A percentile compares a stretch with the other conserved stretches of the same genome.
Conservation (phyloP, 192 early-diverging fungal genomes). For the Entomortierella parvispora region DNA sequence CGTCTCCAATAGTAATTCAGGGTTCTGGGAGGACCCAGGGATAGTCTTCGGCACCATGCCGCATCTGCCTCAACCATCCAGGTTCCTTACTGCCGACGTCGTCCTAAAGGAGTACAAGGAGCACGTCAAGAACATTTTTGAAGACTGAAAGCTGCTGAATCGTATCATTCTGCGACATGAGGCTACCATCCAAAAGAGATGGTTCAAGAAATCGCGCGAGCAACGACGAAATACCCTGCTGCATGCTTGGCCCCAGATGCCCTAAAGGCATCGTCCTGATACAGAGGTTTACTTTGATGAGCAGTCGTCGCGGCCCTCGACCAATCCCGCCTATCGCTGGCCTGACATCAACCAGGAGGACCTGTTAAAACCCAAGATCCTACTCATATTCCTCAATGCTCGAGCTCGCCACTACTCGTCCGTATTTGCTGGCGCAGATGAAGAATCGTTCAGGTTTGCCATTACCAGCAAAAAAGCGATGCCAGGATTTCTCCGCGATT, state of each 20-base stretch:
- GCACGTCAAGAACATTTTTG: constrained; percentile 21
- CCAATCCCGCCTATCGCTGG: constrained; percentile 19
- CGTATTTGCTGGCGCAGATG: constrained; percentile 31
- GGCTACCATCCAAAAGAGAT: constrained; percentile 26
- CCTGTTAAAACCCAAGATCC: constrained; percentile 32
- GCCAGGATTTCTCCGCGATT: constrained; percentile 27
- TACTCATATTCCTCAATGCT: constrained; percentile 41
- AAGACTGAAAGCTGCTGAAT: constrained; percentile 38
- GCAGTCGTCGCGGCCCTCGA: not conserved
- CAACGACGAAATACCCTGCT: constrained; percentile 29
- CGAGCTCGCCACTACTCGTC: constrained; percentile 35
- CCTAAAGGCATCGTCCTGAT: constrained; percentile 33
- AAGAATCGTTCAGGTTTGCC: constrained; percentile 27
- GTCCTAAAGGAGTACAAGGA: constrained; percentile 18
- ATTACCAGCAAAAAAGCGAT: constrained; percentile 22
- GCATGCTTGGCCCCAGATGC: constrained; percentile 33
- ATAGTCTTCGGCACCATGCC: not conserved
- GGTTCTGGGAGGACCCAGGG: not conserved
- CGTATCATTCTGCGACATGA: constrained; percentile 31
- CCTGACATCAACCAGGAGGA: constrained; percentile 47
- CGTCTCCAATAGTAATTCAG: no score
- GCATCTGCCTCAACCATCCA: constrained; percentile 22
- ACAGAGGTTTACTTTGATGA: constrained; percentile 26
- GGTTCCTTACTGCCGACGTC: constrained; percentile 20
- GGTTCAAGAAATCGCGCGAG: constrained; percentile 31